Percentiles rank a stretch among this genome's conserved stretches.
phyloP scores from a whole-genome alignment of 2,329 filamentous ascomycete species.

The Madurella fahalii region DNA sequence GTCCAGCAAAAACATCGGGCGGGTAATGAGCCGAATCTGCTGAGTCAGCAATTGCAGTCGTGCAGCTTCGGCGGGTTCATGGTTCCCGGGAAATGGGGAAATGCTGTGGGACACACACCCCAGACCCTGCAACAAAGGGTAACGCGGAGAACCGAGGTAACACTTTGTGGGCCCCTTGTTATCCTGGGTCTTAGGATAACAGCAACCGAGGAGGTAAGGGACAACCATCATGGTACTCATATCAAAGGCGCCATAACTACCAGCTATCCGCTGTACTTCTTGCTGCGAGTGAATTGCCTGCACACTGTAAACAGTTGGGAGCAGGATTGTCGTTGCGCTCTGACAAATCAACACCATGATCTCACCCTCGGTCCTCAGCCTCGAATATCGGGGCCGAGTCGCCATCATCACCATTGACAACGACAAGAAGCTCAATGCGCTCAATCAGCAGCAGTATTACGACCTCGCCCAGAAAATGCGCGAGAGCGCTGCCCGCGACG shows the following conservation, averaged over 20 bases:
- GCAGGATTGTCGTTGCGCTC: neutral
- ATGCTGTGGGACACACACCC: neutral
- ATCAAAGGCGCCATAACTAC: too few species aligned
- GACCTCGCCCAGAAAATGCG: conserved; percentile 67
- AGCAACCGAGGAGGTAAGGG: conserved; percentile 4
- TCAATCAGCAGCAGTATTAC: conserved; percentile 71
- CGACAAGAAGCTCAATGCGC: conserved; percentile 80
- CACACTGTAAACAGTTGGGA: too few species aligned
- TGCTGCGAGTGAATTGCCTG: too few species aligned
- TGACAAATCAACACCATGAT: neutral
- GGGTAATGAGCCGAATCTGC: too few species aligned
- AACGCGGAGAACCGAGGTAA: conserved; percentile 20
- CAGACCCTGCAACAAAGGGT: neutral
- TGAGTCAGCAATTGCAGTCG: too few species aligned
- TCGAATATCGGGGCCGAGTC: conserved; percentile 64
- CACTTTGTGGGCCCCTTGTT: neutral
- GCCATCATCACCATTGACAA: conserved; percentile 86
- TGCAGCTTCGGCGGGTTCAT: too few species aligned
- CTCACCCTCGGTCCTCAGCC: conserved; percentile 41
- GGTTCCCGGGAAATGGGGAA: neutral
- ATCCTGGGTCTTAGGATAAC: conserved; percentile 1
- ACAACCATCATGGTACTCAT: too few species aligned
- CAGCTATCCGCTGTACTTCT: too few species aligned
- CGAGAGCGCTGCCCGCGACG: conserved; percentile 72
- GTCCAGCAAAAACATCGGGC: too few species aligned